Evolutionary conservation across 1,284 basidiomycete genomes (phyloP).

Genomic region (Irpex sp.): DNA sequence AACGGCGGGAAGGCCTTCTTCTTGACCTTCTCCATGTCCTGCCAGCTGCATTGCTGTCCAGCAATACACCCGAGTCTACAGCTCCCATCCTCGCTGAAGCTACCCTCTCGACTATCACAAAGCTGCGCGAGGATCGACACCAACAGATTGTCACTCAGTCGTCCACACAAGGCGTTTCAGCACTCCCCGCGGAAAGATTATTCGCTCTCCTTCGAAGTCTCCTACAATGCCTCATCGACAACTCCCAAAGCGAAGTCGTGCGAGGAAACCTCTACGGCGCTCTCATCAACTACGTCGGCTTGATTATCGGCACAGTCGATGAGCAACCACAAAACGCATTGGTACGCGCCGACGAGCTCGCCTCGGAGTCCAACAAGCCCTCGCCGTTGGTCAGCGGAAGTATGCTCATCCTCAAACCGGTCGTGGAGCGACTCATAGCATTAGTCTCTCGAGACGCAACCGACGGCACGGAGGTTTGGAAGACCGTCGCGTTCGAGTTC

Average conservation of each 20-base stretch:
- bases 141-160: constrained; percentile 63
- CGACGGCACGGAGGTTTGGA: constrained; percentile 94
- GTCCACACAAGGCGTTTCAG: constrained; percentile 48
- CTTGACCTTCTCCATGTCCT: constrained; percentile 84
- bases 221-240: constrained; percentile 73
- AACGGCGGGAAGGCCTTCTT: constrained; percentile 78
- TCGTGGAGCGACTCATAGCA: constrained; percentile 71
- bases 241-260: constrained; percentile 80
- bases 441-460: constrained; percentile 88
- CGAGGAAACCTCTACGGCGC: constrained; percentile 96
- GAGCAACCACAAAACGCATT: not conserved
- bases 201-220: constrained; percentile 72
- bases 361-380: constrained; percentile 29
- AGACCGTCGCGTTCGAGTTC: constrained; percentile 87
- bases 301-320: constrained; percentile 36
- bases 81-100: constrained; percentile 80
- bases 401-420: constrained; percentile 54
- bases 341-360: not conserved
- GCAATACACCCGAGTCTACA: constrained; percentile 65
- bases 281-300: constrained; percentile 84
- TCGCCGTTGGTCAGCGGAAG: constrained; percentile 56
- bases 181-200: constrained; percentile 77
- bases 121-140: constrained; percentile 72
- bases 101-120: constrained; percentile 77
- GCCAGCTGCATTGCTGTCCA: constrained; percentile 51